Evolutionary conservation across 352 stramenopile genomes (phyloP).

Genomic region (Phytophthora europaea): DNA sequence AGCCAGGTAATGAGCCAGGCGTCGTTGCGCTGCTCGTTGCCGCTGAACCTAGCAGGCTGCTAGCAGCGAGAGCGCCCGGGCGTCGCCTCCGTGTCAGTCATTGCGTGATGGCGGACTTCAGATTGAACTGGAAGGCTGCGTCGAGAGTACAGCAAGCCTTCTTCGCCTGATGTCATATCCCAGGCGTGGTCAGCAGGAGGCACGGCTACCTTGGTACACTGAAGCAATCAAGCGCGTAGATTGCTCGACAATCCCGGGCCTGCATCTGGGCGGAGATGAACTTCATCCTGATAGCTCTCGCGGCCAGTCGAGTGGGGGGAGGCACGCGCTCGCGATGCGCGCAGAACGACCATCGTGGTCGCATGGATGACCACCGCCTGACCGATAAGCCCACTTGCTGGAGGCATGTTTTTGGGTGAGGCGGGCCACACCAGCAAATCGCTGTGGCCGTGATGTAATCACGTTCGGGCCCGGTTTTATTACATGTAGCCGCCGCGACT

Average conservation of each 20-base stretch:
- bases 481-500: not conserved
- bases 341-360: conserved; percentile 4
- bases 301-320: conserved; percentile 24
- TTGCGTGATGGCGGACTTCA: not conserved
- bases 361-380: not conserved
- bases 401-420: conserved; percentile 24
- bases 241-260: conserved; percentile 6
- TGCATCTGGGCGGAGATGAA: conserved; percentile 9
- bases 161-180: not conserved
- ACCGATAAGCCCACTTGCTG: conserved; percentile 5
- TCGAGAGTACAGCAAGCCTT: not conserved
- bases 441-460: conserved; percentile 2
- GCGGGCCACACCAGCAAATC: conserved; percentile 12
- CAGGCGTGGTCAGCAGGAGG: not conserved
- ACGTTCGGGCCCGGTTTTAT: not conserved
- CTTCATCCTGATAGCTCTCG: not conserved
- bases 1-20: conserved; percentile 23
- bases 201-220: not conserved
- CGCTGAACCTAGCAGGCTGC: not conserved
- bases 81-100: not conserved
- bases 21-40: conserved; percentile 1
- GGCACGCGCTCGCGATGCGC: conserved; percentile 24
- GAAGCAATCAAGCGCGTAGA: not conserved
- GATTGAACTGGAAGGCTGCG: not conserved
- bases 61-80: not conserved